phyloP scores from a whole-genome alignment of 2,329 filamentous ascomycete genomes.

The Paraconiothyrium brasiliense region DNA sequence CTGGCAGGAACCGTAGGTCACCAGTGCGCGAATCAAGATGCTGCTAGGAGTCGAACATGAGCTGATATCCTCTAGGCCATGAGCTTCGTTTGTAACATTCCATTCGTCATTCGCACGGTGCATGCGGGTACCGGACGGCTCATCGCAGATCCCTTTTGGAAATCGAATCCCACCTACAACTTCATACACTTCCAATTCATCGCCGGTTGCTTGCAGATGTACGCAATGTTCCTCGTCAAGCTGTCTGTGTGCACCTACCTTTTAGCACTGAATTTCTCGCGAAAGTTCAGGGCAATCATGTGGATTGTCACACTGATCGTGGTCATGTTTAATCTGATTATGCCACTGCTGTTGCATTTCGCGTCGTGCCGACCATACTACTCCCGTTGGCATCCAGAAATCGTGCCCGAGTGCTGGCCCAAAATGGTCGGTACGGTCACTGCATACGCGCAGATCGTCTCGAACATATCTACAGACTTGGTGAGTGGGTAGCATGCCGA shows the following conservation, averaged over 20 bases:
- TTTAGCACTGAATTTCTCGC: conserved; percentile 25
- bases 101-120: conserved; percentile 11
- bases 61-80: conserved; percentile 5
- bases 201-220: conserved; percentile 22
- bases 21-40: background rate
- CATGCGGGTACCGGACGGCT: conserved; percentile 22
- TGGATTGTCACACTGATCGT: conserved; percentile 20
- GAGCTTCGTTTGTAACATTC: conserved; percentile 14
- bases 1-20: conserved; percentile 20
- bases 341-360: conserved; percentile 17
- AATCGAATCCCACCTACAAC: conserved; percentile 1
- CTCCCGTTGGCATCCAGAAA: conserved; percentile 17
- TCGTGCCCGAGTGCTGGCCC: conserved; percentile 21
- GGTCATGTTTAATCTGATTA: conserved; percentile 19
- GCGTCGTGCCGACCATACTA: conserved; percentile 17
- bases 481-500: conserved; percentile 1
- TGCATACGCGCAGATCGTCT: conserved; percentile 22
- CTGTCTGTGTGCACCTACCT: conserved; percentile 28
- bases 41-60: background rate
- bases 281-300: conserved; percentile 21
- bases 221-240: conserved; percentile 27
- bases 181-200: conserved; percentile 20
- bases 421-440: conserved; percentile 11
- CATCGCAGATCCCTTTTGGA: conserved; percentile 23
- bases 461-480: conserved; percentile 24